Evolutionary conservation across 768 basidiomycete species (phyloP).

Genomic region (Suillus sp.): DNA sequence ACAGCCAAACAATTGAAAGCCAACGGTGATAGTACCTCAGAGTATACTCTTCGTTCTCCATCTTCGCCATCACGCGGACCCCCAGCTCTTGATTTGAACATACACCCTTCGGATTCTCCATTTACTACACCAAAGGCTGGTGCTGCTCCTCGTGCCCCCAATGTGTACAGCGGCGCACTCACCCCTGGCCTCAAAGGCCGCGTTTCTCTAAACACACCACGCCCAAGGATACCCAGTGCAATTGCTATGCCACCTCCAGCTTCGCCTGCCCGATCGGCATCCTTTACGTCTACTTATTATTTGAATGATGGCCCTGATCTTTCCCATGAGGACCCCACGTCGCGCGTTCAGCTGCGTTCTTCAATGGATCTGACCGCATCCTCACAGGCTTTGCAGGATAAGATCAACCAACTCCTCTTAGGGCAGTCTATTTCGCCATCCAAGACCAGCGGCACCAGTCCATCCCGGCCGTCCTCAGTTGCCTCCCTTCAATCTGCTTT

Average conservation of each 20-base stretch:
- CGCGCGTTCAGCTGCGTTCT: conserved; percentile 21
- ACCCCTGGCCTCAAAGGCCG: conserved; percentile 33
- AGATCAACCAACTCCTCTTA: conserved; percentile 47
- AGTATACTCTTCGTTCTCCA: conserved; percentile 29
- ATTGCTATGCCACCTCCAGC: conserved; percentile 82
- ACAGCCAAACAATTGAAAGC: conserved; percentile 76
- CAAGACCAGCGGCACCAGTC: conserved; percentile 16
- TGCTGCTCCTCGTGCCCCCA: conserved; percentile 33
- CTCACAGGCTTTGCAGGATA: conserved; percentile 48
- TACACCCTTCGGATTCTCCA: conserved; percentile 50
- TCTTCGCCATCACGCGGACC: conserved; percentile 40
- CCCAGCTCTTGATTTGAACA: conserved; percentile 40
- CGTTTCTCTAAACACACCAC: conserved; percentile 50
- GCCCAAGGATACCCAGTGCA: conserved; percentile 69
- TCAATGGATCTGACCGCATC: conserved; percentile 42
- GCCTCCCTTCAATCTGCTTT: conserved; percentile 44
- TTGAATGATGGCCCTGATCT: conserved; percentile 33
- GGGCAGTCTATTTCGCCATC: conserved; percentile 24
- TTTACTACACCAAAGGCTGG: conserved; percentile 68
- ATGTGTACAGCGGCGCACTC: conserved; percentile 17
- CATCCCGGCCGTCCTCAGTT: conserved; percentile 22
- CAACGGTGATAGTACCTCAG: conserved; percentile 17
- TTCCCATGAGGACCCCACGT: conserved; percentile 16
- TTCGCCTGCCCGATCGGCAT: conserved; percentile 50
- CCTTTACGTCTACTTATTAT: conserved; percentile 40